Conservation (phyloP, 768 basidiomycete genomes). For the Krasilnikovozyma curviuscula region DNA sequence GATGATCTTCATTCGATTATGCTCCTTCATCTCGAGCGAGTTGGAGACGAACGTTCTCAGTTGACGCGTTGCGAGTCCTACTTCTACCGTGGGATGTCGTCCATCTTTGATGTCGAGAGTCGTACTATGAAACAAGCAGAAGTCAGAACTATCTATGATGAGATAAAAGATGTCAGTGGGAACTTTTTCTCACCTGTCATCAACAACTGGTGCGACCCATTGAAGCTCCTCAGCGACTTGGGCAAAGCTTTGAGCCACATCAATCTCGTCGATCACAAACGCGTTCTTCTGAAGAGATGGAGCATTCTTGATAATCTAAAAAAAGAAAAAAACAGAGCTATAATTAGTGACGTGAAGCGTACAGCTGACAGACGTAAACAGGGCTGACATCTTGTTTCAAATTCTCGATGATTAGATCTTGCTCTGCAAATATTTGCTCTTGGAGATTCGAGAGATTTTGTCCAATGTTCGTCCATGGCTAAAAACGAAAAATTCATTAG, state of each 20-base stretch:
- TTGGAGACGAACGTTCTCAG: slow-evolving; percentile 69
- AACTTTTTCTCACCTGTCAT: slow-evolving; percentile 39
- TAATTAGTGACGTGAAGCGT: no score
- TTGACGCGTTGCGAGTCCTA: slow-evolving; percentile 43
- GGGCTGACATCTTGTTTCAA: no score
- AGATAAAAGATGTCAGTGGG: background rate
- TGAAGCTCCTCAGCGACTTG: slow-evolving; percentile 56
- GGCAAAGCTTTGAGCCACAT: slow-evolving; percentile 64
- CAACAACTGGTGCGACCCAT: slow-evolving; percentile 51
- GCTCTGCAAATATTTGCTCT: no score
- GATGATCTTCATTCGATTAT: slow-evolving; percentile 55
- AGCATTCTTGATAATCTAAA: no score
- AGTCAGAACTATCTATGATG: background rate
- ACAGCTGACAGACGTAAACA: no score
- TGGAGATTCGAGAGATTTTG: no score
- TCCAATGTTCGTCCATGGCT: no score
- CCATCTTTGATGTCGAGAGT: slow-evolving; percentile 55
- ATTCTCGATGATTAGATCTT: no score
- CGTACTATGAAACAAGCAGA: slow-evolving; percentile 25
- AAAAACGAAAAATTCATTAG: no score
- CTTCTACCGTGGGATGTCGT: slow-evolving; percentile 82
- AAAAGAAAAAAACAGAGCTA: no score
- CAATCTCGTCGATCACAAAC: slow-evolving; percentile 64
- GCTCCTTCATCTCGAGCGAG: slow-evolving; percentile 41
- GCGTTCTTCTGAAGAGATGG: slow-evolving; percentile 58